These are phyloP conservation scores for Achaetomium macrosporum DNA, from an alignment of 2,329 filamentous ascomycete genomes.

Conservation along the genomic window DNA sequence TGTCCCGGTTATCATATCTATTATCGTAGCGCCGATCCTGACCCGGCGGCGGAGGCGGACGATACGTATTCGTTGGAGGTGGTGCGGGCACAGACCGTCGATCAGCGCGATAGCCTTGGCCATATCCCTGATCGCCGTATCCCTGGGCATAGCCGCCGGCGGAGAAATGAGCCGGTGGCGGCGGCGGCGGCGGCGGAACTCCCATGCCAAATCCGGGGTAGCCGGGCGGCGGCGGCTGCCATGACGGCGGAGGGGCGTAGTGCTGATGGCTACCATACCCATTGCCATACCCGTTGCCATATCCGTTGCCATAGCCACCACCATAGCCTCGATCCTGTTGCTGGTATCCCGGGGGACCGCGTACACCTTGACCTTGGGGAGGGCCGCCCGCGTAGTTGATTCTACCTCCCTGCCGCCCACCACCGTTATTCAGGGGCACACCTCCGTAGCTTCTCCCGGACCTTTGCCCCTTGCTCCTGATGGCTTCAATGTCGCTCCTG, in stretches of 20 bases:
- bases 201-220: conserved; percentile 38
- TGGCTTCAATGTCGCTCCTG: conserved; percentile 66
- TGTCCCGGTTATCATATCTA: conserved; percentile 5
- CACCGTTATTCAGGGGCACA: conserved; percentile 35
- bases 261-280: conserved; percentile 21
- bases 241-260: conserved; percentile 24
- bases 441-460: conserved; percentile 67
- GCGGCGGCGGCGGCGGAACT: conserved; percentile 42
- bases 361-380: conserved; percentile 8
- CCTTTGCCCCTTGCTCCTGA: conserved; percentile 59
- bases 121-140: conserved; percentile 11
- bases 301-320: conserved; percentile 16
- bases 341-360: conserved; percentile 18
- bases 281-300: conserved; percentile 9
- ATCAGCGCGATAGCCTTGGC: background rate
- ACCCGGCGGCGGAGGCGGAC: conserved; percentile 15
- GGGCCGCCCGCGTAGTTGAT: conserved; percentile 46
- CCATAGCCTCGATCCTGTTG: conserved; percentile 16
- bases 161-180: conserved; percentile 32
- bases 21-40: conserved; percentile 21
- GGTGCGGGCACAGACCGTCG: no score
- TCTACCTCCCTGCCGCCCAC: conserved; percentile 41
- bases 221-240: conserved; percentile 39
- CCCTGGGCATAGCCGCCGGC: conserved; percentile 15
- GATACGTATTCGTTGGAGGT: background rate